Conservation (phyloP, 2,329 filamentous ascomycete genomes). For the Diaporthe longicolla region DNA sequence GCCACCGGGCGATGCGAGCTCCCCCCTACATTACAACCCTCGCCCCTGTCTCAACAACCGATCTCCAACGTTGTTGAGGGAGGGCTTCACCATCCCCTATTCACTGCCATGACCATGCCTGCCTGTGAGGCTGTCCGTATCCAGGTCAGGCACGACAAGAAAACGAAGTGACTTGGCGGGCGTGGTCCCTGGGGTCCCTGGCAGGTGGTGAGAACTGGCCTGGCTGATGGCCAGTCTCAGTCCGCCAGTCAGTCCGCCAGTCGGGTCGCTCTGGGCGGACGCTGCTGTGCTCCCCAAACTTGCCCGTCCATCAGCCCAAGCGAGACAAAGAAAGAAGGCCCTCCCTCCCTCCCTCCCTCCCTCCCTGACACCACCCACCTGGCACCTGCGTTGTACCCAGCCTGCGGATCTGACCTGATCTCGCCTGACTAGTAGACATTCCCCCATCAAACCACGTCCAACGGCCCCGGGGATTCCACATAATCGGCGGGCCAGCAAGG, state of each 20-base stretch:
- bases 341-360: neutral
- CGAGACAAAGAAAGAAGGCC: slow-evolving; percentile 26
- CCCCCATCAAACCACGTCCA: slow-evolving; percentile 28
- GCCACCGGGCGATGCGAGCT: slow-evolving; percentile 19
- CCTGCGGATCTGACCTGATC: slow-evolving; percentile 31
- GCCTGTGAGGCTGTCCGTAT: neutral
- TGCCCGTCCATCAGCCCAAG: neutral
- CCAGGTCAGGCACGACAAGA: slow-evolving; percentile 17
- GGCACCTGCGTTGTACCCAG: neutral
- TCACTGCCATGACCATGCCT: slow-evolving; percentile 6
- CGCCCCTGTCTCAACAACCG: slow-evolving; percentile 28
- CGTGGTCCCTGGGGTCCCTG: neutral
- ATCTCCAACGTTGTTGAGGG: slow-evolving; percentile 34
- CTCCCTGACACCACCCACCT: slow-evolving; percentile 5
- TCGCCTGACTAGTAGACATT: slow-evolving; percentile 29
- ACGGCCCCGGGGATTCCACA: slow-evolving; percentile 22
- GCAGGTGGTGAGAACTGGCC: slow-evolving; percentile 15
- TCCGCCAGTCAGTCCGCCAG: neutral
- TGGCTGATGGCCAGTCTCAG: slow-evolving; percentile 20
- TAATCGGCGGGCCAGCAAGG: slow-evolving; percentile 21
- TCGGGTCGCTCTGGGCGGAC: neutral
- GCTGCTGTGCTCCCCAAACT: slow-evolving; percentile 14
- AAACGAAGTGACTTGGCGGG: slow-evolving; percentile 12
- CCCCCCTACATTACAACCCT: neutral
- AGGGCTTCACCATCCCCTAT: slow-evolving; percentile 20